Evolutionary conservation across 768 basidiomycete species (phyloP), one percentile per base, ranked within the genome.

Genomic region (Boletus vermiculosoides): DNA sequence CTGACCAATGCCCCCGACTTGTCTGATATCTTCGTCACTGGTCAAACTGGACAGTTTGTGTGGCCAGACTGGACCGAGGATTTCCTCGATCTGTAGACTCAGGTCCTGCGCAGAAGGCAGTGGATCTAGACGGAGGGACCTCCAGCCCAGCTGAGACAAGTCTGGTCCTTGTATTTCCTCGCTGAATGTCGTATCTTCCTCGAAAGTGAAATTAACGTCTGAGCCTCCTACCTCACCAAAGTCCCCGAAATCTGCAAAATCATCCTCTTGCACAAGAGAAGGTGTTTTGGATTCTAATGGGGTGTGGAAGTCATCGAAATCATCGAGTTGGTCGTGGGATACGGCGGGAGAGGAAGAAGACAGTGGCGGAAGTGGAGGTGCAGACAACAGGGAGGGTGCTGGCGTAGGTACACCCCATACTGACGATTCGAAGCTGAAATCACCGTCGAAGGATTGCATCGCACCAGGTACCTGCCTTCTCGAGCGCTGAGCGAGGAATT

Each of bases 231-330:
- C 84, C 60, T 90, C 90, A 63, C 85, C 90, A 71, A 93, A 93
- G 66, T 94, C 93, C 18, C 87, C 91, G 72, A 93, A 93, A 62
- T 93, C 91, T 49, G 85, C 90, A 72, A 92, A 92, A 56, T 92
- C 90, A 62, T 92, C 92, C 45, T 89, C 87, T 15, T 69, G 72
- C 18, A 46, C 69, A 16, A 74, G 45, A 23, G 71, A 72, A 23
- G 72, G 69, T 1, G 76, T 80, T 30, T 77, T 75, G 34, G 82
- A 81, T 60, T 59, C 74, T 66, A 59, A 74, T 70, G 60, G 81
- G 81, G 71, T 79, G 63, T 80, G 79, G 52, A 81, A 78, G 57
- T 76, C 72, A 22, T 73, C 73, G 64, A 85, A 85, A 52, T 84
- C 83, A 54, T 86, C 81, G 63, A 81, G 76, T 37, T 72, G 71